Percentiles rank a stretch among this genome's conserved stretches.
These are phyloP conservation scores for Piper betle DNA, from an alignment of 164 flowering plant species.

Conservation along the genomic window DNA sequence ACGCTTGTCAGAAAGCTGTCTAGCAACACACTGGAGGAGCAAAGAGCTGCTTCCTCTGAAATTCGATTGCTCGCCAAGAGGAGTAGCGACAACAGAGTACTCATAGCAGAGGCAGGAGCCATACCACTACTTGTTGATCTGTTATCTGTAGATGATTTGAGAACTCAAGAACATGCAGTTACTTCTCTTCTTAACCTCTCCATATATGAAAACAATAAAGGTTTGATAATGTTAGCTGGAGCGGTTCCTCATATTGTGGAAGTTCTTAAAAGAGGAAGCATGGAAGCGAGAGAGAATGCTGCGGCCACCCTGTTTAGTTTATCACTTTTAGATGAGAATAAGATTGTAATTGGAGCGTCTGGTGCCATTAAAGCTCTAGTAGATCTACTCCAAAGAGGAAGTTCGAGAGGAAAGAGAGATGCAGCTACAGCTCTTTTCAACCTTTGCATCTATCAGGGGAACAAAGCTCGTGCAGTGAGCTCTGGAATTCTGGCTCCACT, in stretches of 20 bases:
- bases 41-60: slow-evolving; percentile 51
- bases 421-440: slow-evolving; percentile 94
- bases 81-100: slow-evolving; percentile 77
- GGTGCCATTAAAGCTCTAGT: slow-evolving; percentile 87
- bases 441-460: slow-evolving; percentile 76
- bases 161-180: slow-evolving; percentile 75
- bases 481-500: slow-evolving; percentile 68
- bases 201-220: slow-evolving; percentile 75
- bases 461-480: slow-evolving; percentile 87
- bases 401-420: slow-evolving; percentile 79
- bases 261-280: slow-evolving; percentile 65
- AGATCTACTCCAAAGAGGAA: slow-evolving; percentile 66
- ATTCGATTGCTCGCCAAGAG: slow-evolving; percentile 72
- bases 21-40: slow-evolving; percentile 40
- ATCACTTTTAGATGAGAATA: slow-evolving; percentile 80
- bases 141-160: slow-evolving; percentile 41
- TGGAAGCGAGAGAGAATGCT: slow-evolving; percentile 82
- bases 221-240: slow-evolving; percentile 68
- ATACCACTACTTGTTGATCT: slow-evolving; percentile 68
- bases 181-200: slow-evolving; percentile 91
- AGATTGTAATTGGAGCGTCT: slow-evolving; percentile 76
- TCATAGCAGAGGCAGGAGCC: slow-evolving; percentile 84
- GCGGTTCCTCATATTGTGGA: slow-evolving; percentile 79
- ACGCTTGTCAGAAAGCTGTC: slow-evolving; percentile 60
- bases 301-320: slow-evolving; percentile 93